These are phyloP conservation scores for Volvariella surrecta DNA, from an alignment of 1,284 basidiomycete species.

Conservation along the genomic window DNA sequence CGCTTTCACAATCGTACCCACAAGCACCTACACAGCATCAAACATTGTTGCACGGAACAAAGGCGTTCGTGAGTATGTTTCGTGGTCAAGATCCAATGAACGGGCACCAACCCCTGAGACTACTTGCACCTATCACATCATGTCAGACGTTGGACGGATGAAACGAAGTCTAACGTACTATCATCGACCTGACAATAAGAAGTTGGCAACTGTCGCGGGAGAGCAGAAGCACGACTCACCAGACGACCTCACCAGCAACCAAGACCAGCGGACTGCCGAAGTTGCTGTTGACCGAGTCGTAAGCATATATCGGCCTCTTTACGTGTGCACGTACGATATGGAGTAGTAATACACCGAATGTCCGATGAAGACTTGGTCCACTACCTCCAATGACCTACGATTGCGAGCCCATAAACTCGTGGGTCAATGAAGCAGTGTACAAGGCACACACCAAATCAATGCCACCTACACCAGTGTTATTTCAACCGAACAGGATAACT, in stretches of 20 bases:
- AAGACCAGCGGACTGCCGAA: slow-evolving; percentile 31
- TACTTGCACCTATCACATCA: slow-evolving; percentile 35
- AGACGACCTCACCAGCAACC: slow-evolving; percentile 28
- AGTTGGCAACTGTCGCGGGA: neutral
- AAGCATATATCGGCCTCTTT: too few relatives aligned
- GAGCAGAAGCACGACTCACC: slow-evolving; percentile 20
- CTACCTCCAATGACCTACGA: slow-evolving; percentile 37
- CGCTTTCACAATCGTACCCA: slow-evolving; percentile 46
- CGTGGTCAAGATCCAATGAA: neutral
- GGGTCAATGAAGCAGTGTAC: neutral
- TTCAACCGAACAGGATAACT: neutral
- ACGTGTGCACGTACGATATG: slow-evolving; percentile 36
- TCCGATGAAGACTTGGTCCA: slow-evolving; percentile 46
- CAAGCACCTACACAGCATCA: slow-evolving; percentile 32
- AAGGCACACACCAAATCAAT: slow-evolving; percentile 29
- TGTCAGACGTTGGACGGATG: neutral
- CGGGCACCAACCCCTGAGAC: slow-evolving; percentile 34
- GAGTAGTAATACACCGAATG: slow-evolving; percentile 51
- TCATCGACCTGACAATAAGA: too few relatives aligned
- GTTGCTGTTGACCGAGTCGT: slow-evolving; percentile 27
- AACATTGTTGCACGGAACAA: too few relatives aligned
- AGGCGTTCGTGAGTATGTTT: neutral
- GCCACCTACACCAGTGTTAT: slow-evolving; percentile 34
- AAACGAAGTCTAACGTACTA: slow-evolving; percentile 20
- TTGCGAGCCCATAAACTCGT: neutral